Conservation (phyloP, 2,329 filamentous ascomycete species). For the Hirsutella thompsonii region DNA sequence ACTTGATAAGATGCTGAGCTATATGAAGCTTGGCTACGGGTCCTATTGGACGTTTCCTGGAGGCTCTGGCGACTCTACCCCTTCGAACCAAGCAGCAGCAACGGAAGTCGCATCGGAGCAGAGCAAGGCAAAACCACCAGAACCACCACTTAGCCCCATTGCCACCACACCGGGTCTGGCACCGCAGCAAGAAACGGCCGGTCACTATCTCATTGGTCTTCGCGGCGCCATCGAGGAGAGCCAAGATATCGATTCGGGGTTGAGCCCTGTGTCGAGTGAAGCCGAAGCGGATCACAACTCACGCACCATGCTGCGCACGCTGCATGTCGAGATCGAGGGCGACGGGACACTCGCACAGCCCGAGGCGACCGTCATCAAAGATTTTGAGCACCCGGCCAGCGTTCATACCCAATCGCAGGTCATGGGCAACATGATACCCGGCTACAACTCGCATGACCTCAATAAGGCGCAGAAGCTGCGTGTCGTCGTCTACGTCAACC, state of each 20-base stretch:
- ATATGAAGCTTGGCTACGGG: constrained; percentile 54
- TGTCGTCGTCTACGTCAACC: constrained; percentile 60
- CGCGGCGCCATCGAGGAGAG: constrained; percentile 47
- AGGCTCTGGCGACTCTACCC: constrained; percentile 8
- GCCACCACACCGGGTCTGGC: not conserved
- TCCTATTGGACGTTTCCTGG: constrained; percentile 47
- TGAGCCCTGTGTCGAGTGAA: constrained; percentile 14
- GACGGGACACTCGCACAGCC: constrained; percentile 21
- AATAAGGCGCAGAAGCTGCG: constrained; percentile 46
- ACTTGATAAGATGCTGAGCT: constrained; percentile 46
- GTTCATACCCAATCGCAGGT: constrained; percentile 19
- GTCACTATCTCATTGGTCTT: constrained; percentile 54
- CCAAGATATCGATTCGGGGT: constrained; percentile 14
- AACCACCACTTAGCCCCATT: not conserved
- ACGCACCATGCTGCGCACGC: constrained; percentile 49
- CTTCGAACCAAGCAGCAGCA: constrained; percentile 8
- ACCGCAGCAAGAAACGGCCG: constrained; percentile 16
- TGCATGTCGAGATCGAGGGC: constrained; percentile 51
- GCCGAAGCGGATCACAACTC: constrained; percentile 27
- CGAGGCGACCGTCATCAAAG: constrained; percentile 31
- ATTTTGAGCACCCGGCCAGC: constrained; percentile 25
- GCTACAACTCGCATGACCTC: constrained; percentile 29
- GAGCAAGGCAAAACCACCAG: not conserved
- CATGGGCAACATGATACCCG: constrained; percentile 18
- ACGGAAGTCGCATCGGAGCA: not conserved